Evolutionary conservation across 2,329 filamentous ascomycete genomes (phyloP).

Genomic region (Xylogone sp.): DNA sequence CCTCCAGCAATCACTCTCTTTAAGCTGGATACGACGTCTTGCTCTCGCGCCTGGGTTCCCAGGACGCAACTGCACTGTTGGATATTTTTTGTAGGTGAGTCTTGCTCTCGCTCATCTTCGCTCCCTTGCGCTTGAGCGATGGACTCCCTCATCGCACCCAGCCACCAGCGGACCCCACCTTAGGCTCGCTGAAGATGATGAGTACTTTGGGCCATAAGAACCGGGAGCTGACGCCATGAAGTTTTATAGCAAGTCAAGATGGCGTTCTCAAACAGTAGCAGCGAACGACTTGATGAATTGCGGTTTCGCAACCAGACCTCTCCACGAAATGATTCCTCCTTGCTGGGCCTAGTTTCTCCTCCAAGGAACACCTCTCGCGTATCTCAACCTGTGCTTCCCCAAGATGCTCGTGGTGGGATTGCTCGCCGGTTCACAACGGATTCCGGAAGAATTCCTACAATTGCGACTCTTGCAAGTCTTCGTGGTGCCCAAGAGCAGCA

Average conservation of each 20-base stretch:
- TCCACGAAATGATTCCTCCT: slow-evolving; percentile 70
- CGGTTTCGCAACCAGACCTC: slow-evolving; percentile 76
- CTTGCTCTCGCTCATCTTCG: background rate
- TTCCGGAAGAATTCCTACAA: slow-evolving; percentile 74
- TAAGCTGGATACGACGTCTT: slow-evolving; percentile 11
- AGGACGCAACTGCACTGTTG: slow-evolving; percentile 12
- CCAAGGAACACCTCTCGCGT: slow-evolving; percentile 66
- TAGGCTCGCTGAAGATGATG: slow-evolving; percentile 2
- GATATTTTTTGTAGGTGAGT: slow-evolving; percentile 9
- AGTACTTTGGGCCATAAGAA: slow-evolving; percentile 1
- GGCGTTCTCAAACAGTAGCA: slow-evolving; percentile 61
- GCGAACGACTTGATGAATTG: slow-evolving; percentile 72
- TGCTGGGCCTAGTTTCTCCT: slow-evolving; percentile 71
- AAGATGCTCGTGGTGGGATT: slow-evolving; percentile 72
- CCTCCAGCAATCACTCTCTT: slow-evolving; percentile 5
- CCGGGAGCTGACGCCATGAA: slow-evolving; percentile 16
- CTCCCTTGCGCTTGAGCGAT: background rate
- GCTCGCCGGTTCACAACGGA: slow-evolving; percentile 94
- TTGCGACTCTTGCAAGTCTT: slow-evolving; percentile 41
- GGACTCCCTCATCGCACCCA: background rate
- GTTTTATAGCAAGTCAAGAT: slow-evolving; percentile 39
- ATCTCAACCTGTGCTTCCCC: slow-evolving; percentile 50
- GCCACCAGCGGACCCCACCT: slow-evolving; percentile 15
- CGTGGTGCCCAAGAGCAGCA: slow-evolving; percentile 22
- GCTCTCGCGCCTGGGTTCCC: slow-evolving; percentile 13